phyloP scores from a whole-genome alignment of 2,329 filamentous ascomycete species.

The Fusarium anthophilum region DNA sequence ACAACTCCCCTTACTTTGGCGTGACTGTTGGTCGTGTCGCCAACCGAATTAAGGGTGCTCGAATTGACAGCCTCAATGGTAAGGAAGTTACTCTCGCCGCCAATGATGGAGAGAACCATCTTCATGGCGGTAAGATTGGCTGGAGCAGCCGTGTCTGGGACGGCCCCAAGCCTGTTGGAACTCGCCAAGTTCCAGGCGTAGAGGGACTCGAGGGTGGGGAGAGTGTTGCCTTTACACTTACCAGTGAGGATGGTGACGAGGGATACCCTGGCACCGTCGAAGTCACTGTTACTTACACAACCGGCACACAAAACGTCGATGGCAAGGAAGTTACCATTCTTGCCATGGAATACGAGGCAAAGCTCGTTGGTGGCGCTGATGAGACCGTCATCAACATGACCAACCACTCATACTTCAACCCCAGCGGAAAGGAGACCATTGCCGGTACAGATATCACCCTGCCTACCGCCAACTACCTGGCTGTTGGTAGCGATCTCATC shows the following conservation, averaged over 20 bases:
- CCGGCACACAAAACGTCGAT: conserved; percentile 70
- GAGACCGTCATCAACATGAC: conserved; percentile 94
- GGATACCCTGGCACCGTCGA: conserved; percentile 89
- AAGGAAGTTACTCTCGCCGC: conserved; percentile 74
- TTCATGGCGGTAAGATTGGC: conserved; percentile 77
- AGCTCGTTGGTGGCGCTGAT: conserved; percentile 79
- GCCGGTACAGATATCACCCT: conserved; percentile 74
- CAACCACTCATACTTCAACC: conserved; percentile 88
- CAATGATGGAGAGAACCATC: conserved; percentile 81
- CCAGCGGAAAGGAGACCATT: conserved; percentile 62
- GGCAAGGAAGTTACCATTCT: conserved; percentile 75
- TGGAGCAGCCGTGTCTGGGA: conserved; percentile 86
- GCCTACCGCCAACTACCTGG: conserved; percentile 71
- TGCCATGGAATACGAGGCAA: conserved; percentile 89
- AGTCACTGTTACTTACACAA: conserved; percentile 79
- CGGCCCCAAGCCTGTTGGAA: conserved; percentile 72
- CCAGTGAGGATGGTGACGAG: conserved; percentile 84
- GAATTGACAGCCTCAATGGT: conserved; percentile 77
- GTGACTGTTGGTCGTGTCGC: conserved; percentile 89
- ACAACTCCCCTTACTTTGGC: conserved; percentile 86
- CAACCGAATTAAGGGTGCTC: conserved; percentile 80
- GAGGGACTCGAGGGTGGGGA: conserved; percentile 68
- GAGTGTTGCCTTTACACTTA: conserved; percentile 71
- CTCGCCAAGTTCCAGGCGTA: conserved; percentile 59
- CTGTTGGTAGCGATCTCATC: conserved; percentile 77